A percentile compares a stretch with the other conserved stretches of the same genome.
phyloP scores from a whole-genome alignment of 2,329 filamentous ascomycete species.

The Nemania abortiva region DNA sequence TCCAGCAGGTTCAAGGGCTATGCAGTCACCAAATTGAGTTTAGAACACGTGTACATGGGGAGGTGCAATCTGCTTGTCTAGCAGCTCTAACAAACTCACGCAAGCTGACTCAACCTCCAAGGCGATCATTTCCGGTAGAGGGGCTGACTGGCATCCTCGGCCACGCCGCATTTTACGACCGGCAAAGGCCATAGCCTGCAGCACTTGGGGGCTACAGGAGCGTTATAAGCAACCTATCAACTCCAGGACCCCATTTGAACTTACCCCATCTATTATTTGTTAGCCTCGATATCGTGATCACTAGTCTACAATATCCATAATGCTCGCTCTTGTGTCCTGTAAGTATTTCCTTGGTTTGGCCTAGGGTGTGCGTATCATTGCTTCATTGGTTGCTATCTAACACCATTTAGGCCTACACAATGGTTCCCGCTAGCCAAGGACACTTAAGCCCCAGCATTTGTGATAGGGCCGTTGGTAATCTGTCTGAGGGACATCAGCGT shows the following conservation, averaged over 20 bases:
- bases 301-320: no score
- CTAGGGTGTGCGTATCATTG: neutral
- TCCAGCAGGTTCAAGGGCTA: neutral
- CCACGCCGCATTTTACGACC: neutral
- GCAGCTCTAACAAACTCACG: neutral
- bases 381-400: neutral
- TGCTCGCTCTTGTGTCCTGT: neutral
- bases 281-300: neutral
- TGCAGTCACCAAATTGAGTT: neutral
- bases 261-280: neutral
- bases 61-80: conserved; percentile 11
- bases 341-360: neutral
- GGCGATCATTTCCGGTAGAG: neutral
- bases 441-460: neutral
- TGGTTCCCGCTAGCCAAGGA: neutral
- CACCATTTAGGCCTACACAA: neutral
- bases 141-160: neutral
- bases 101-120: neutral
- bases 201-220: neutral
- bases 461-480: neutral
- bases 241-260: neutral
- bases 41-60: neutral
- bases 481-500: neutral
- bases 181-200: neutral
- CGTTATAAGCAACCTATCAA: neutral